Evolutionary conservation across 768 basidiomycete genomes (phyloP).

Genomic region (Gymnopilus dilepis): DNA sequence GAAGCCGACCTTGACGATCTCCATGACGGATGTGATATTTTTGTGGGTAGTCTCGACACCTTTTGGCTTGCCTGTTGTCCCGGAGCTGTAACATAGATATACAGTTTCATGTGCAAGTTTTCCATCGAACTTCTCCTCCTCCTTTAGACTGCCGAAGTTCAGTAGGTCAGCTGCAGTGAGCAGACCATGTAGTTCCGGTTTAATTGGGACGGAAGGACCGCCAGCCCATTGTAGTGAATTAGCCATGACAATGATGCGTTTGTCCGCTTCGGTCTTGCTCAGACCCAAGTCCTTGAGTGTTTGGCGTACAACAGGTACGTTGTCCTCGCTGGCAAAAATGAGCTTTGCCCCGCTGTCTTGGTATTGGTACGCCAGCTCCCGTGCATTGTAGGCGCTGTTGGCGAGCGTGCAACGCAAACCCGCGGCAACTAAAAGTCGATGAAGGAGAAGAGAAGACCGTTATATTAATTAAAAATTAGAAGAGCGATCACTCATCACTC

Average conservation of each 20-base stretch:
- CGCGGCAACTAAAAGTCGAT: constrained; percentile 51
- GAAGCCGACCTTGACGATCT: constrained; percentile 53
- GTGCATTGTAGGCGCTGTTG: constrained; percentile 70
- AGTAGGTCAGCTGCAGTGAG: constrained; percentile 55
- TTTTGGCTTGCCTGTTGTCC: constrained; percentile 83
- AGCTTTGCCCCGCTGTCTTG: constrained; percentile 66
- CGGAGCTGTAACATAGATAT: constrained; percentile 65
- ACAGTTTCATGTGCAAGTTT: constrained; percentile 59
- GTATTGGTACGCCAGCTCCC: constrained; percentile 77
- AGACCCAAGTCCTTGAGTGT: constrained; percentile 61
- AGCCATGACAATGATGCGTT: constrained; percentile 62
- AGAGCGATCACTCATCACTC: constrained; percentile 9
- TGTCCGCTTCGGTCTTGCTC: constrained; percentile 48
- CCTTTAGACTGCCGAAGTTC: constrained; percentile 47
- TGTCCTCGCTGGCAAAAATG: constrained; percentile 68
- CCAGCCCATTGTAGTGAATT: constrained; percentile 53
- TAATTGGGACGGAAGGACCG: constrained; percentile 35
- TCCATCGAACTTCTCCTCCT: constrained; percentile 63
- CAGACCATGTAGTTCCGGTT: constrained; percentile 36
- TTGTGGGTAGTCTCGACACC: constrained; percentile 71
- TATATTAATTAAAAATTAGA: not conserved
- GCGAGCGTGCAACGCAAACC: constrained; percentile 74
- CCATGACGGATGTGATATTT: constrained; percentile 66
- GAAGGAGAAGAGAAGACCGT: not conserved
- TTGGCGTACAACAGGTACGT: constrained; percentile 57